Evolutionary conservation across 1,284 basidiomycete species (phyloP).

Genomic region (Leucoagaricus sp.): DNA sequence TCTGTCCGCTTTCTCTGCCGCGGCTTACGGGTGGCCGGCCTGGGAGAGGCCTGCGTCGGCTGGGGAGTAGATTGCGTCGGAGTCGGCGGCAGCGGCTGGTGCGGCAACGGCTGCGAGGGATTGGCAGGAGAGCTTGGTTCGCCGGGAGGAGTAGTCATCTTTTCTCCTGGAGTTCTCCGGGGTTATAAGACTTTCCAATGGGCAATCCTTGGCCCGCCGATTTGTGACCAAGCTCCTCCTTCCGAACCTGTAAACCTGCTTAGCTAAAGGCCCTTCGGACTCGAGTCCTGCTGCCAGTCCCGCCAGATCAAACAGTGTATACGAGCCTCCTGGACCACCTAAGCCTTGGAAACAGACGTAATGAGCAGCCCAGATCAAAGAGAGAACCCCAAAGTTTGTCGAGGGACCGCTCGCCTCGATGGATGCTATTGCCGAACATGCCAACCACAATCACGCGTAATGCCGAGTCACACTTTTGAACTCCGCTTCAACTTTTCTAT

Average conservation of each 20-base stretch:
- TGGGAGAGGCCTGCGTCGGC: conserved; percentile 36
- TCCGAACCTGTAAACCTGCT: conserved; percentile 36
- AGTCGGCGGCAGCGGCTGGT: conserved; percentile 46
- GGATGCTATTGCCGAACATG: conserved; percentile 20
- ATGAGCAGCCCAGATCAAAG: not conserved
- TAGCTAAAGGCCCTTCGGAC: conserved; percentile 31
- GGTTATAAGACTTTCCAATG: conserved; percentile 39
- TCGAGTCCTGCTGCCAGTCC: conserved; percentile 12
- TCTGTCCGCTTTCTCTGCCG: conserved; percentile 51
- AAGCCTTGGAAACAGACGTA: conserved; percentile 8
- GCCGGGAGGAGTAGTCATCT: conserved; percentile 42
- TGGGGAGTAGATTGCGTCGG: conserved; percentile 31
- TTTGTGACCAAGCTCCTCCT: conserved; percentile 31
- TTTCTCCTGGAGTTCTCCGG: conserved; percentile 34
- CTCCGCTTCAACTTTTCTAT: conserved; percentile 26
- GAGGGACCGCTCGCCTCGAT: conserved; percentile 13
- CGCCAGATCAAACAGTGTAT: not conserved
- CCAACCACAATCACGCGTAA: conserved; percentile 20
- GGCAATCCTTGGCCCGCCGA: conserved; percentile 30
- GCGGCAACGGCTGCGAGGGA: conserved; percentile 46
- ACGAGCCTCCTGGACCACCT: conserved; percentile 1
- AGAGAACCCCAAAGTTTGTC: conserved; percentile 6
- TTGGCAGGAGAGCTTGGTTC: conserved; percentile 33
- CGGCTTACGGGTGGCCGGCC: conserved; percentile 32
- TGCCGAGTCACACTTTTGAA: conserved; percentile 29